Evolutionary conservation across 202 grass and related monocot genomes (phyloP).

Genomic region (Zizania palustris): DNA sequence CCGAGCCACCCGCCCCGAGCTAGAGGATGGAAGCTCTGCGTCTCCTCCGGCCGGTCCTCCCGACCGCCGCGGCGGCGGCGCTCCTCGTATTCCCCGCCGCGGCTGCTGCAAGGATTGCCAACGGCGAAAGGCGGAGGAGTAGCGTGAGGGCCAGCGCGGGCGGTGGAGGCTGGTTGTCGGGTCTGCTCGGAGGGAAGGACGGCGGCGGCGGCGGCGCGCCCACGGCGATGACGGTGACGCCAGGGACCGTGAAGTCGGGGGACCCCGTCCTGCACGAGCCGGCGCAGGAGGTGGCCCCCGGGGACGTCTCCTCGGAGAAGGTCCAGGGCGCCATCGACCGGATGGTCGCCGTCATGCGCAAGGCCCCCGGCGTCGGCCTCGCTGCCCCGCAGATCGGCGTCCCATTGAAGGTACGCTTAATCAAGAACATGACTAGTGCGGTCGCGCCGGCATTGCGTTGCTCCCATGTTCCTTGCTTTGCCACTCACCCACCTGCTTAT

Average conservation of each 20-base stretch:
- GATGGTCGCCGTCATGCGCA: constrained; percentile 83
- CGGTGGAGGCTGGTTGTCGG: constrained; percentile 56
- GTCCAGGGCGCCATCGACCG: constrained; percentile 75
- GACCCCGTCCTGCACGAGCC: constrained; percentile 91
- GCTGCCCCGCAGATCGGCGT: constrained; percentile 92
- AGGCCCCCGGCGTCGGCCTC: constrained; percentile 81
- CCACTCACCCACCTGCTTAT: background rate
- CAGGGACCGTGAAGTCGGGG: constrained; percentile 76
- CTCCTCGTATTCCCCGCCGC: background rate
- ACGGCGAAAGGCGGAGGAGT: constrained; percentile 12
- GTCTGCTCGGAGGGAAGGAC: constrained; percentile 47
- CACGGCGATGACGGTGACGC: constrained; percentile 47
- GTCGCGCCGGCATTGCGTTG: background rate
- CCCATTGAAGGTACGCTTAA: constrained; percentile 64
- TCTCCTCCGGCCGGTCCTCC: constrained; percentile 36
- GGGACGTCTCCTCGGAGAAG: constrained; percentile 68
- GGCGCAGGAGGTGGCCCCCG: constrained; percentile 45
- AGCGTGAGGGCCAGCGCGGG: constrained; percentile 42
- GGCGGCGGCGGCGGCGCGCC: constrained; percentile 33
- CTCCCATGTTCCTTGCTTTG: constrained; percentile 1
- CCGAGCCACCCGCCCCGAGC: background rate
- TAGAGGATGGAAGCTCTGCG: constrained; percentile 41
- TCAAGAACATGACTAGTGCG: background rate
- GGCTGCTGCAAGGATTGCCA: background rate
- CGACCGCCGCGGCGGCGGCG: constrained; percentile 18